Base-by-base conservation (phyloP, 495 filamentous ascomycete genomes). In the Aspergillus saccharolyticus region DNA sequence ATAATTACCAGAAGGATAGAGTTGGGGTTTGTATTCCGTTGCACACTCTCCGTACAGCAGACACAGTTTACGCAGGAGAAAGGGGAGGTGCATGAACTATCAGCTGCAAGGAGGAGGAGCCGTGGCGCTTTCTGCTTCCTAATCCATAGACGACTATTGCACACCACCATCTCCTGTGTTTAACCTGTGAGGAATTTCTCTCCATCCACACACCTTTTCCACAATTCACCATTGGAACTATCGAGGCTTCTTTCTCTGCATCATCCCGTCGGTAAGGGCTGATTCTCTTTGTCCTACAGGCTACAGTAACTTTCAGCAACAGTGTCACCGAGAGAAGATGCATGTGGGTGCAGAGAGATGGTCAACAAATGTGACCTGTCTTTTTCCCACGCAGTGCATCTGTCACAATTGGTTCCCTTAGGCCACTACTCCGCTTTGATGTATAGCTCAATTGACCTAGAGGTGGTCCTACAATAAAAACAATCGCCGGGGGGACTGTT, bases 31-130 rank as follows among this genome's bases (percentile, higher is more conserved):
- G 9, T 28, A 28, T 3, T 4, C 25, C 9, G 25, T 9, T 28
- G 25, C 9, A 28, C n/a, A n/a, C n/a, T n/a, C 25, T 28, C 25
- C 25, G 25, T 28, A 28, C 3, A n/a, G n/a, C n/a, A n/a, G n/a
- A n/a, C n/a, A n/a, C n/a, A n/a, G n/a, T n/a, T n/a, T n/a, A n/a
- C n/a, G n/a, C n/a, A n/a, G n/a, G n/a, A n/a, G n/a, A 39, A 39
- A 15, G 10, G 10, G 12, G 33, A 39, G 22, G 24, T 50, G 47
- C 47, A 50, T 50, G 47, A 50, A 50, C 47, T 50, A 50, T 50
- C 47, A 9, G 22, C 47, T 50, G 47, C 47, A 50, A 50, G 47
- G 47, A 24, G 30, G 47, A 4, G 4, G 9, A 9, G 3, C 25
- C 33, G 33, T 39, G 22, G 14, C 47, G 22, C 22, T 50, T n/a